phyloP scores from a whole-genome alignment of 768 basidiomycete genomes.

The Candolleomyces aberdarensis region DNA sequence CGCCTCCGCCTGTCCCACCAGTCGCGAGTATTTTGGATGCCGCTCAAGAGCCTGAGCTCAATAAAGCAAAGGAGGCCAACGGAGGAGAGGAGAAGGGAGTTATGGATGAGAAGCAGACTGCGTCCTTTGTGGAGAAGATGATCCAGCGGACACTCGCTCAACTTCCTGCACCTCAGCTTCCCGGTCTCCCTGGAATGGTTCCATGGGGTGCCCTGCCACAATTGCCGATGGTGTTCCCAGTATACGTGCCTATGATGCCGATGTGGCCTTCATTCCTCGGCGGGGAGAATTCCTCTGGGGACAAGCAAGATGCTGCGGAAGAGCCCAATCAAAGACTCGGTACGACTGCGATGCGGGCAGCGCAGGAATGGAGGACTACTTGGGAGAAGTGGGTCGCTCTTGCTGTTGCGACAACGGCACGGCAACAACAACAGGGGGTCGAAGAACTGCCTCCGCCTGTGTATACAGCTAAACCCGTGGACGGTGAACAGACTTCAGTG shows the following conservation, averaged over 20 bases:
- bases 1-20: conserved; percentile 24
- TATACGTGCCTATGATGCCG: conserved; percentile 66
- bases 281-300: conserved; percentile 33
- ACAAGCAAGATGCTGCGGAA: conserved; percentile 3
- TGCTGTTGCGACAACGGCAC: conserved; percentile 46
- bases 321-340: conserved; percentile 33
- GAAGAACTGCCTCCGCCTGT: conserved; percentile 66
- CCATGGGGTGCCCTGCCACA: conserved; percentile 64
- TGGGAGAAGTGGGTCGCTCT: conserved; percentile 78
- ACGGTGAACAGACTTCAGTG: conserved; percentile 18
- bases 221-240: conserved; percentile 76
- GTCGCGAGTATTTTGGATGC: not conserved
- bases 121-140: conserved; percentile 62
- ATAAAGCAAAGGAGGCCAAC: conserved; percentile 7
- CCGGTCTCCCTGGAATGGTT: conserved; percentile 66
- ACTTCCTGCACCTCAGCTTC: conserved; percentile 58
- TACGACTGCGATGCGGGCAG: conserved; percentile 41
- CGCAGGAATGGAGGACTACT: conserved; percentile 63
- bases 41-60: not conserved
- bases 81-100: conserved; percentile 22
- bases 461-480: conserved; percentile 62
- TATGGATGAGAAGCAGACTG: conserved; percentile 45
- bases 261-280: conserved; percentile 64
- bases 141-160: conserved; percentile 73
- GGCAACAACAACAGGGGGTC: conserved; percentile 32